A percentile compares a stretch with the other conserved stretches of the same genome.
phyloP scores from a whole-genome alignment of 2,329 filamentous ascomycete species.

The Phialophora macrospora region DNA sequence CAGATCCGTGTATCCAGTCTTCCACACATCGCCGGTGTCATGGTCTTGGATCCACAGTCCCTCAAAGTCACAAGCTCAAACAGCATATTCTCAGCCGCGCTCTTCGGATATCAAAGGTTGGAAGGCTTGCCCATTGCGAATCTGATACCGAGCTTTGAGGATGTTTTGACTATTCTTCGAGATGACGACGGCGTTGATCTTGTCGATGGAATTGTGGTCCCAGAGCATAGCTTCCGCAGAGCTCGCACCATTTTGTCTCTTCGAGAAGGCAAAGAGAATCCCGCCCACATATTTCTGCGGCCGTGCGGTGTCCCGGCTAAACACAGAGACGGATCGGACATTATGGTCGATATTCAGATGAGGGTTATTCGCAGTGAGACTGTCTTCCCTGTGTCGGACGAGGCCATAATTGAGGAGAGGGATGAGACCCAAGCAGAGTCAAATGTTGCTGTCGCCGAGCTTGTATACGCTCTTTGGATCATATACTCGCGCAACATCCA shows the following conservation, averaged over 20 bases:
- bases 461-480: conserved; percentile 95
- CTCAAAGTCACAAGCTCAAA: conserved; percentile 90
- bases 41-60: conserved; percentile 80
- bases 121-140: conserved; percentile 79
- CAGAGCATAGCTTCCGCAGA: conserved; percentile 92
- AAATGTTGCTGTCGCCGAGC: conserved; percentile 66
- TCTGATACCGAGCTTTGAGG: conserved; percentile 85
- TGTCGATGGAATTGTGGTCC: conserved; percentile 92
- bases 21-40: conserved; percentile 94
- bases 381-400: conserved; percentile 62
- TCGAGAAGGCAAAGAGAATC: conserved; percentile 80
- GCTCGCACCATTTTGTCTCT: conserved; percentile 83
- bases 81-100: conserved; percentile 86
- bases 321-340: conserved; percentile 87
- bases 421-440: conserved; percentile 57
- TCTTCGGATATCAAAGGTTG: conserved; percentile 86
- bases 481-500: conserved; percentile 95
- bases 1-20: conserved; percentile 89
- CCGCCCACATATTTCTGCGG: conserved; percentile 75
- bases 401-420: conserved; percentile 68
- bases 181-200: conserved; percentile 85
- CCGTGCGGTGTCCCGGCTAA: conserved; percentile 83
- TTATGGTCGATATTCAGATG: conserved; percentile 96
- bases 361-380: conserved; percentile 90
- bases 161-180: conserved; percentile 76